Evolutionary conservation across 352 stramenopile genomes (phyloP), one percentile per base, ranked within the genome.

Genomic region (Globisporangium cederbergense): DNA sequence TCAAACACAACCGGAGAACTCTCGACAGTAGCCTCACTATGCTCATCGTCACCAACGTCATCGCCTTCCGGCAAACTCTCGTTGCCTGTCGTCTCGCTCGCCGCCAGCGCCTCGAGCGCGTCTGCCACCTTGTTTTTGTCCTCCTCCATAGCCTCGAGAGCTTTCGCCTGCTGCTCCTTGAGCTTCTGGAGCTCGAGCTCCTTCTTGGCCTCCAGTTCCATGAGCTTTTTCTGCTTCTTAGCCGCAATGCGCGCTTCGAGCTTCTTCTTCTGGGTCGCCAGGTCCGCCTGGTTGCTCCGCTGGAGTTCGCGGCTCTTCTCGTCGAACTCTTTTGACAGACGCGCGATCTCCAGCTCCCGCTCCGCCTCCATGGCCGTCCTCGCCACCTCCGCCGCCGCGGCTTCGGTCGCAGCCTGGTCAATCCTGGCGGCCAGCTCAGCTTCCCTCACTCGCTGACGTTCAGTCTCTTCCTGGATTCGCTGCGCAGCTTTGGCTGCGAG

Each of bases 201-300:
- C 20, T 73, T 75, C 62, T 91, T 91, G 11, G 79, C 79, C 58
- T 92, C 78, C 2, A 95, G 67, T 25, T 95, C 83, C 58, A 78
- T 73, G 22, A 88, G 62, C 53, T 92, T 93, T 22, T 87, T 89
- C 38, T 89, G 67, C 66, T 91, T 90, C 71, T 91, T 94, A 5
- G 81, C 78, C 1, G 79, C 83, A 13, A 95, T 82, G 38, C 86
- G 77, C 51, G 77, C 75, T 60, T 91, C 82, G 10, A 95, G 75
- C 45, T 88, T 89, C 46, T 74, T 71, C 62, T 90, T 91, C 49
- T 95, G 86, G 3, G 73, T 75, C 18, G 67, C 60, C 4, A 77
- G 70, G 58, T 95, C 86, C 4, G 69, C 79, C 38, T 79, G 72
- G 63, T 91, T 75, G n/a, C 71, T 78, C 54, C 86, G 70, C 8